Conservation (phyloP, 1,139 yeast genomes). For the Yamadazyma aaseri region DNA sequence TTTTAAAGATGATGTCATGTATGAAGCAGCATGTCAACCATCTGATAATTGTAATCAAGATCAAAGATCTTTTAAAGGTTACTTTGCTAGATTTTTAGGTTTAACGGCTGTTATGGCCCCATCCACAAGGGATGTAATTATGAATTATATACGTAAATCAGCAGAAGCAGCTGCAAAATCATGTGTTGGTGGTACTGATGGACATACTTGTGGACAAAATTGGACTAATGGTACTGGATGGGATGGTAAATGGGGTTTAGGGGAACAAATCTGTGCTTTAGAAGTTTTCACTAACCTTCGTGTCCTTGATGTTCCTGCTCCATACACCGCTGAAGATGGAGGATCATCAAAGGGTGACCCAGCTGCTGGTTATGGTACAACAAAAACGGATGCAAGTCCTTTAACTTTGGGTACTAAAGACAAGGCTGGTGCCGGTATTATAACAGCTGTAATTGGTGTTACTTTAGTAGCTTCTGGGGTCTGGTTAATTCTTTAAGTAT, state of each 20-base stretch:
- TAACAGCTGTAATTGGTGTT: slow-evolving; percentile 72
- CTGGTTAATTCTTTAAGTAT: slow-evolving; percentile 57
- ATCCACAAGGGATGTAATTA: slow-evolving; percentile 51
- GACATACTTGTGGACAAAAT: slow-evolving; percentile 84
- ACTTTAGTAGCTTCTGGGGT: slow-evolving; percentile 62
- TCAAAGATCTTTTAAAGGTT: slow-evolving; percentile 88
- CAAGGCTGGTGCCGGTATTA: slow-evolving; percentile 84
- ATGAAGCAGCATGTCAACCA: slow-evolving; percentile 80
- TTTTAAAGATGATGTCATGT: slow-evolving; percentile 66
- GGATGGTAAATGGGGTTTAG: slow-evolving; percentile 85
- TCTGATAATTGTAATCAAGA: slow-evolving; percentile 68
- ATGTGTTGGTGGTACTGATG: slow-evolving; percentile 85
- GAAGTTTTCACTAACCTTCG: slow-evolving; percentile 71
- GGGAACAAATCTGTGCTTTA: slow-evolving; percentile 89
- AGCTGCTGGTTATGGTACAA: slow-evolving; percentile 55
- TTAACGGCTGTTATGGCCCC: slow-evolving; percentile 75
- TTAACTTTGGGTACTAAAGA: slow-evolving; percentile 61
- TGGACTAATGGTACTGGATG: slow-evolving; percentile 68
- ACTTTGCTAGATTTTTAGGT: slow-evolving; percentile 73
- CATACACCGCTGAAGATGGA: slow-evolving; percentile 57
- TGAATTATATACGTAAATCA: slow-evolving; percentile 53
- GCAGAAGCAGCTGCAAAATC: slow-evolving; percentile 80
- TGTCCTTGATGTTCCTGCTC: slow-evolving; percentile 53
- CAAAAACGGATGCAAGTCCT: slow-evolving; percentile 38
- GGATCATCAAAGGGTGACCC: slow-evolving; percentile 61